phyloP scores from a whole-genome alignment of 2,329 filamentous ascomycete genomes.

The Stemphylium beticola region DNA sequence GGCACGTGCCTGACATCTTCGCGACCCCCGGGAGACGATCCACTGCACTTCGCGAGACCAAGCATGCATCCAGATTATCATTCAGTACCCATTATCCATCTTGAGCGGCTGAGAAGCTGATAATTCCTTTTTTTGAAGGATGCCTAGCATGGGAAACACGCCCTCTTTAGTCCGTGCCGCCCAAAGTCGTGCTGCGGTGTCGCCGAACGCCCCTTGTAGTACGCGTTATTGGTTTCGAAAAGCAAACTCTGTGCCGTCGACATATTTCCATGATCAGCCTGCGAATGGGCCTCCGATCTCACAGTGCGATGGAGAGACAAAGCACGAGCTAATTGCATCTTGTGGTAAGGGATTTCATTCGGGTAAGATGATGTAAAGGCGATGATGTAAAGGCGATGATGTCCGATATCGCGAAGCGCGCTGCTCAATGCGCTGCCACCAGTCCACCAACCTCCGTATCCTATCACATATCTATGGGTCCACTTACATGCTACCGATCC shows the following conservation, averaged over 20 bases:
- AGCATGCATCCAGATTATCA: too few species aligned
- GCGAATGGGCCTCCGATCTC: not conserved
- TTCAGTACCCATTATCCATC: too few species aligned
- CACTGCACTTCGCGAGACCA: not conserved
- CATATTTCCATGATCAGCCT: not conserved
- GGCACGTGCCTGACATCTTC: slow-evolving; percentile 7
- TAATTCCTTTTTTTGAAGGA: not conserved
- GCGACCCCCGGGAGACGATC: not conserved
- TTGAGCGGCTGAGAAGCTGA: too few species aligned
- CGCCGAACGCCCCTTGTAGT: not conserved
- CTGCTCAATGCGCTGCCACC: not conserved
- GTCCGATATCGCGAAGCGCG: not conserved
- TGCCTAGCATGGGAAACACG: not conserved
- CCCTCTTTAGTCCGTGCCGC: not conserved
- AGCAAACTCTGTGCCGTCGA: not conserved
- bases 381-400: not conserved
- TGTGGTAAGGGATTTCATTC: not conserved
- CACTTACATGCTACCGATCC: not conserved
- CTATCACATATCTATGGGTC: not conserved
- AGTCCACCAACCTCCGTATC: not conserved
- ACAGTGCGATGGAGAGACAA: not conserved
- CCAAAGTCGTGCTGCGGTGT: not conserved
- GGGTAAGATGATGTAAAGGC: not conserved
- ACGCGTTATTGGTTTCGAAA: slow-evolving; percentile 1
- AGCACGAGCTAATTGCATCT: not conserved